Base-by-base conservation (phyloP, 257 asterid species). In the Nicotiana sylvestris region DNA sequence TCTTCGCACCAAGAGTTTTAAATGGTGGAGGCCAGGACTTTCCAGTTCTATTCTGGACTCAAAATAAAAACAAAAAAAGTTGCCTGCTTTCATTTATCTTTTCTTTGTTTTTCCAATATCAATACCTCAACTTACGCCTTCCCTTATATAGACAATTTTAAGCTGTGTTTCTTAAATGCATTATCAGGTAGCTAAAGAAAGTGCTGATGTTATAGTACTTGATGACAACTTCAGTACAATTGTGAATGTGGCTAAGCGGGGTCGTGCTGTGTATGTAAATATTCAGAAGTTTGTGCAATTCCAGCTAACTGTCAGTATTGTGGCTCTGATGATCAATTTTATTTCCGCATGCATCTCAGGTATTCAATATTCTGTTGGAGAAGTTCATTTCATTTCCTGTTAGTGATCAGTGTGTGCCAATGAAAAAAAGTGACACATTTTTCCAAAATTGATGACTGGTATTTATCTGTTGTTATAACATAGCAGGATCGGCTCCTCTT, bases 261-360 rank as follows among this genome's bases (percentile, higher is more conserved):
- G 98, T 27, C 97, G 95, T 32, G 89, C 97, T 0, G 95, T 94
- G 9, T 94, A 94, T 82, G 88, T 91, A 82, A 94, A 94, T 90
- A 94, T 92, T 74, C 97, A 94, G 72, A 94, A 94, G 90, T 94
- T 94, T 66, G 97, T 94, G 35, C 97, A 91, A 33, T 94, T 94
- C 88, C 98, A 94, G 88, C 87, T 94, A 83, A 94, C 98, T 1
- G 97, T 92, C 57, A 92, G 90, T 81, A 86, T 90, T 29, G 97
- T 92, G 1, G 97, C 97, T 8, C 97, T 94, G 69, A 87, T 92
- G 79, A 86, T 85, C 55, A 94, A 94, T 87, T 94, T 94, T 74
- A 84, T 92, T 3, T 90, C 94, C 1, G 97, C 98, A 6, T 94
- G 98, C 82, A 58, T 90, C 62, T 87, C 93, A 86, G 98, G 98